These are phyloP conservation scores for Decorospora gaudefroyi DNA, from an alignment of 2,329 filamentous ascomycete genomes.

Conservation along the genomic window DNA sequence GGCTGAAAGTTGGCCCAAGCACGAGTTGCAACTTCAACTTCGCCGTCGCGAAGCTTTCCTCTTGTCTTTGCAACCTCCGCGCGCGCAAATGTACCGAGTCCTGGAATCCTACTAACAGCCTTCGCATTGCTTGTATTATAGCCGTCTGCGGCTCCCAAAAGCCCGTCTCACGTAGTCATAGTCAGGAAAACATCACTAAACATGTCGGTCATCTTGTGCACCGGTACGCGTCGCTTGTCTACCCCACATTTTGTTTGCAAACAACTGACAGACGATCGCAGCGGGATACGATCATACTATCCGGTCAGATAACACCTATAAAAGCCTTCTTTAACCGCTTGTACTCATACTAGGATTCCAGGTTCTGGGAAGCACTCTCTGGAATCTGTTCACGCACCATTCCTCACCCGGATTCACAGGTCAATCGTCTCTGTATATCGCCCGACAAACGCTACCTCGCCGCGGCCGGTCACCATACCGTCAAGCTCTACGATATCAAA, in stretches of 20 bases:
- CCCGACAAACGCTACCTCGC: slow-evolving; percentile 96
- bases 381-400: slow-evolving; percentile 98
- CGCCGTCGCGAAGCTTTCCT: slow-evolving; percentile 8
- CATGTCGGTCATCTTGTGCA: slow-evolving; percentile 71
- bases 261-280: slow-evolving; percentile 42
- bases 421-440: slow-evolving; percentile 97
- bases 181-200: neutral
- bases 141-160: too few relatives aligned
- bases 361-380: slow-evolving; percentile 97
- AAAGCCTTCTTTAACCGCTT: neutral
- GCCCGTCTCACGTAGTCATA: too few relatives aligned
- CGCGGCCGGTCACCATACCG: slow-evolving; percentile 77
- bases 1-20: slow-evolving; percentile 17
- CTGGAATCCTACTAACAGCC: slow-evolving; percentile 2
- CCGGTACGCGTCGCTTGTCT: slow-evolving; percentile 55
- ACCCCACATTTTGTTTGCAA: slow-evolving; percentile 14
- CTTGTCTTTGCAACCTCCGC: slow-evolving; percentile 7
- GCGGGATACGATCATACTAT: slow-evolving; percentile 79
- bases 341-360: slow-evolving; percentile 47
- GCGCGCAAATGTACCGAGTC: slow-evolving; percentile 8
- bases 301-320: slow-evolving; percentile 57
- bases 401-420: slow-evolving; percentile 96
- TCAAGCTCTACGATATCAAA: slow-evolving; percentile 98
- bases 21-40: slow-evolving; percentile 17
- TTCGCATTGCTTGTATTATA: slow-evolving; percentile 7